A percentile compares a stretch with the other conserved stretches of the same genome.
These are phyloP conservation scores for Nigrospora oryzae DNA, from an alignment of 2,329 filamentous ascomycete genomes.

Conservation along the genomic window DNA sequence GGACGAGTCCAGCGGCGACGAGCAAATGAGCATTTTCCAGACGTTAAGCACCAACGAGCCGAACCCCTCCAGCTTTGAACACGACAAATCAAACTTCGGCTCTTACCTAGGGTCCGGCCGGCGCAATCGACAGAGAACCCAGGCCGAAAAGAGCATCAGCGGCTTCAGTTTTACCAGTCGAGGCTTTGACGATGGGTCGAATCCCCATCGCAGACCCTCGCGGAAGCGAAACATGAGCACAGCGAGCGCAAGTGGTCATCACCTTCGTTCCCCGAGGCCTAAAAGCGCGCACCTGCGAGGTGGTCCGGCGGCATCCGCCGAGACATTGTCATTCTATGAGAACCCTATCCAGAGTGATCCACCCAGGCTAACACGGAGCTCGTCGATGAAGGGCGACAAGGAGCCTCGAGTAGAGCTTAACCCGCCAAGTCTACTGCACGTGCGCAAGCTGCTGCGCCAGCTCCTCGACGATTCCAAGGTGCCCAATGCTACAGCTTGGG, in stretches of 20 bases:
- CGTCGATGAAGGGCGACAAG: conserved; percentile 69
- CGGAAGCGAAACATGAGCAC: conserved; percentile 78
- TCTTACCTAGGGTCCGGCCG: conserved; percentile 65
- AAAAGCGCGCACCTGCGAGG: conserved; percentile 45
- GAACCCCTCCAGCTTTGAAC: conserved; percentile 59
- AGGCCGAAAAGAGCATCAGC: conserved; percentile 66
- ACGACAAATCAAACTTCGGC: conserved; percentile 65
- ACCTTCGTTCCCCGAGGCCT: conserved; percentile 65
- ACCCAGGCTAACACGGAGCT: conserved; percentile 60
- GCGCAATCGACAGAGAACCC: conserved; percentile 60
- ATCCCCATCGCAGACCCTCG: conserved; percentile 49
- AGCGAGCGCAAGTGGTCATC: conserved; percentile 68
- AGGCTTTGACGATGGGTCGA: conserved; percentile 56
- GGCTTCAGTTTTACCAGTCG: conserved; percentile 62
- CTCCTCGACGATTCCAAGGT: conserved; percentile 71
- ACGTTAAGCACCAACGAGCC: conserved; percentile 60
- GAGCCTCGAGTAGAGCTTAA: conserved; percentile 78
- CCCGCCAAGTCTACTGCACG: conserved; percentile 77
- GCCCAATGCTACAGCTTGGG: conserved; percentile 69
- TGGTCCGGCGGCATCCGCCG: conserved; percentile 42
- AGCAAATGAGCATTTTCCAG: conserved; percentile 81
- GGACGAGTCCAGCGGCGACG: conserved; percentile 87
- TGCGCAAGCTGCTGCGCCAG: conserved; percentile 76
- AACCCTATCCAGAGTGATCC: conserved; percentile 29
- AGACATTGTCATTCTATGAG: conserved; percentile 41